phyloP scores from a whole-genome alignment of 2,329 filamentous ascomycete genomes.

The Hypoxylon sp. region DNA sequence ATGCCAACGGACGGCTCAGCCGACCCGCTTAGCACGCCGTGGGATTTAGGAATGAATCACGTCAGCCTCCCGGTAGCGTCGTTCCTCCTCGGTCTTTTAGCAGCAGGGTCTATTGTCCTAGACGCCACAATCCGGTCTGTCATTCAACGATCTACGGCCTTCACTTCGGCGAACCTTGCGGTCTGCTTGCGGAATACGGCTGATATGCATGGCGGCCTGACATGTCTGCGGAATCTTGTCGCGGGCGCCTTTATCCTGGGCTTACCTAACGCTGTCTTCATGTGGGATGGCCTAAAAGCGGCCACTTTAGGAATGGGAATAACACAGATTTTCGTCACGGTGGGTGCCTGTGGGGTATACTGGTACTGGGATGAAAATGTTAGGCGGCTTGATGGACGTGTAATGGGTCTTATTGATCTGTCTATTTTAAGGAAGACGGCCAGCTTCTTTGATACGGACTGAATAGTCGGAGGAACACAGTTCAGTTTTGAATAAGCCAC shows the following conservation, averaged over 20 bases:
- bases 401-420: slow-evolving; percentile 64
- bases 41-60: slow-evolving; percentile 36
- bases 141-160: slow-evolving; percentile 64
- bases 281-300: slow-evolving; percentile 56
- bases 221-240: slow-evolving; percentile 59
- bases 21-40: slow-evolving; percentile 49
- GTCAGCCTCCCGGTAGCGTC: slow-evolving; percentile 60
- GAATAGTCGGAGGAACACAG: neutral
- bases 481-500: neutral
- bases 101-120: slow-evolving; percentile 59
- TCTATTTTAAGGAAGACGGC: slow-evolving; percentile 59
- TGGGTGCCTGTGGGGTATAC: slow-evolving; percentile 56
- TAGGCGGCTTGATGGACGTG: slow-evolving; percentile 61
- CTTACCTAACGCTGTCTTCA: slow-evolving; percentile 57
- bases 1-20: slow-evolving; percentile 44
- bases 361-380: slow-evolving; percentile 61
- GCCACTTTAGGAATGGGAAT: slow-evolving; percentile 60
- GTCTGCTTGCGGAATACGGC: slow-evolving; percentile 62
- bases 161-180: slow-evolving; percentile 64
- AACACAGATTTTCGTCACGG: slow-evolving; percentile 59
- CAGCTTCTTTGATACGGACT: slow-evolving; percentile 64
- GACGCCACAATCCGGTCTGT: slow-evolving; percentile 60
- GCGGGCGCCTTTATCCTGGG: slow-evolving; percentile 62
- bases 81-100: slow-evolving; percentile 64
- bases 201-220: slow-evolving; percentile 64